These are phyloP conservation scores for Coemansia aciculifera DNA, from an alignment of 192 early-diverging fungal species.

Conservation along the genomic window DNA sequence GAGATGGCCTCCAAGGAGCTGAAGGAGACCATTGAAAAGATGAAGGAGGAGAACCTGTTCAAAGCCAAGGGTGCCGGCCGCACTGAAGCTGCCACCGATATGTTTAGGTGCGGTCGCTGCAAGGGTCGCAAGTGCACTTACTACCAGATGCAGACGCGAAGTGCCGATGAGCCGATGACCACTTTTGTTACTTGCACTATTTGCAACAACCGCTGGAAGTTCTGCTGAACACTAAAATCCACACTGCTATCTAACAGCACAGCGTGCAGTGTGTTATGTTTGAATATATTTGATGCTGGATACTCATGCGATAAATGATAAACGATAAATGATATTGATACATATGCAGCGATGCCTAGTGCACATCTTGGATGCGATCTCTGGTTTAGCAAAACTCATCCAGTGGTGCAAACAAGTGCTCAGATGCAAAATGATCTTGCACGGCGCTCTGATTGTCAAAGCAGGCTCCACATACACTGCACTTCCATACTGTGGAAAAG, in stretches of 20 bases:
- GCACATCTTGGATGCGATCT: background rate
- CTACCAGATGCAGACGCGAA: slow-evolving; percentile 96
- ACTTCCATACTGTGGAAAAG: slow-evolving; percentile 45
- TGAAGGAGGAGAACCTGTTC: slow-evolving; percentile 72
- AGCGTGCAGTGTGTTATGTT: background rate
- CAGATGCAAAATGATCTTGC: slow-evolving; percentile 52
- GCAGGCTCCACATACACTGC: slow-evolving; percentile 50
- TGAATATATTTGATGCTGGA: slow-evolving; percentile 4
- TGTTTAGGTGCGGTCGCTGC: slow-evolving; percentile 95
- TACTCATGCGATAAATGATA: background rate
- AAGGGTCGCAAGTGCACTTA: slow-evolving; percentile 82
- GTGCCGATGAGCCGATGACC: slow-evolving; percentile 99
- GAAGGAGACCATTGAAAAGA: slow-evolving; percentile 67
- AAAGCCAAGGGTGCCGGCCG: slow-evolving; percentile 75
- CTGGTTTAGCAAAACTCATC: slow-evolving; percentile 41
- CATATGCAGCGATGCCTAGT: background rate
- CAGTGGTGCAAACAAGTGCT: slow-evolving; percentile 54
- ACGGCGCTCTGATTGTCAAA: slow-evolving; percentile 45
- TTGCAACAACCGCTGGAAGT: slow-evolving; percentile 89
- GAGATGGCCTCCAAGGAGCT: slow-evolving; percentile 93
- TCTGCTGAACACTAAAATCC: slow-evolving; percentile 13
- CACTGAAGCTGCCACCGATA: slow-evolving; percentile 81
- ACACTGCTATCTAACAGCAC: background rate
- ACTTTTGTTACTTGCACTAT: slow-evolving; percentile 91
- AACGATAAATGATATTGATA: slow-evolving; percentile 8